Evolutionary conservation across 345 rosid species (phyloP), one percentile per base, ranked within the genome.

Genomic region (Brassica carinata): DNA sequence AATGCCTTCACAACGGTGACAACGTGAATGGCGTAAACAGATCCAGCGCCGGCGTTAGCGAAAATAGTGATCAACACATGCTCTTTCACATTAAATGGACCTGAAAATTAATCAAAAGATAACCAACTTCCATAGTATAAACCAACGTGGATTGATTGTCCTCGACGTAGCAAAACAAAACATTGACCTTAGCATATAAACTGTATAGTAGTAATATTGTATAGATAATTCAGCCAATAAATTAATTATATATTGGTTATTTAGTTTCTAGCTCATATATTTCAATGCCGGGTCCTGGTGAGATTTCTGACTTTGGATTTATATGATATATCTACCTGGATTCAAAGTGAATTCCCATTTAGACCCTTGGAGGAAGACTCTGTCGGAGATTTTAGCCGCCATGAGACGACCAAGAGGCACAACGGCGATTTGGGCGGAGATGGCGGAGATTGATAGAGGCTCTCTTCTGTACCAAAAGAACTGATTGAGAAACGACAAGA

Each of bases 401-500:
- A 96, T 96, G 55, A 93, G 83, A 71, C 77, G 92, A 8, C 99
- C 99, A 0, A 93, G 91, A 57, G 98, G 99, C 2, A 96, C 94
- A 64, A 96, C 98, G 0, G 97, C 97, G 45, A 96, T 90, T 82
- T 96, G 99, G 3, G 98, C 98, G 7, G 99, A 96, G 82, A 96
- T 90, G 40, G 99, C 94, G 6, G 97, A 88, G 91, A 96, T 96
- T 1, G 99, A 51, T 27, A 96, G 79, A 19, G 99, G 99, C 74
- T 96, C 99, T 8, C 92, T 93, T 19, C 99, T 83, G 83, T 96
- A 96, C 97, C 97, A 90, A 55, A 96, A 96, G 88, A 96, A 93
- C 83, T 93, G 98, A 82, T 96, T 96, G 19, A 96, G 91, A 77
- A 96, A 93, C 0, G 99, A 96, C 33, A 96, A 51, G 4, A 96